Percentiles rank a stretch among this genome's conserved stretches.
phyloP scores from a whole-genome alignment of 345 rosid species.

The Carallia brachiata region DNA sequence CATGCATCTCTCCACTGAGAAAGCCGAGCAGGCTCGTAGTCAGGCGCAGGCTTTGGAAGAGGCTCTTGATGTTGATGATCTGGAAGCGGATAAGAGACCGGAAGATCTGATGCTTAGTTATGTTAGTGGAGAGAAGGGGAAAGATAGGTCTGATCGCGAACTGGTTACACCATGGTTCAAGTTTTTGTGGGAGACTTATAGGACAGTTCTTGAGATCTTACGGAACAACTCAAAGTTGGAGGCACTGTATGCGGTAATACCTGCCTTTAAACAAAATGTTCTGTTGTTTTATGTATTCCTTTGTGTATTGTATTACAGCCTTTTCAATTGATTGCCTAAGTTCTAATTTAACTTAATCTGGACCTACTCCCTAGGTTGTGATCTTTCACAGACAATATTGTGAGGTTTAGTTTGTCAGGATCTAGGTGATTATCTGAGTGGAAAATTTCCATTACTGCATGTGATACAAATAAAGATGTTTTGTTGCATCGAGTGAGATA shows the following conservation, averaged over 20 bases:
- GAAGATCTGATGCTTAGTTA: slow-evolving; percentile 97
- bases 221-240: slow-evolving; percentile 97
- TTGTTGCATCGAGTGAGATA: background rate
- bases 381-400: too few relatives aligned
- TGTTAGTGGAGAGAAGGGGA: slow-evolving; percentile 98
- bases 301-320: background rate
- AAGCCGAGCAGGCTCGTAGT: slow-evolving; percentile 93
- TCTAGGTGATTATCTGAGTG: too few relatives aligned
- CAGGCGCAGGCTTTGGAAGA: slow-evolving; percentile 94
- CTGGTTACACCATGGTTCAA: slow-evolving; percentile 99
- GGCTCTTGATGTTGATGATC: slow-evolving; percentile 98
- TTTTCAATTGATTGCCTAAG: background rate
- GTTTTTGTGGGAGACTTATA: slow-evolving; percentile 99
- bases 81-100: slow-evolving; percentile 95
- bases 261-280: background rate
- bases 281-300: background rate
- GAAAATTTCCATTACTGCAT: background rate
- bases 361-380: too few relatives aligned
- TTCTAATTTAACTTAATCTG: too few relatives aligned
- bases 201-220: slow-evolving; percentile 94
- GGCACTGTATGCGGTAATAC: slow-evolving; percentile 90
- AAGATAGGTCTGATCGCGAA: slow-evolving; percentile 97
- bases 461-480: background rate
- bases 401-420: too few relatives aligned
- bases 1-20: slow-evolving; percentile 91